phyloP scores from a whole-genome alignment of 768 basidiomycete genomes.

The Pulveroboletus ravenelii region DNA sequence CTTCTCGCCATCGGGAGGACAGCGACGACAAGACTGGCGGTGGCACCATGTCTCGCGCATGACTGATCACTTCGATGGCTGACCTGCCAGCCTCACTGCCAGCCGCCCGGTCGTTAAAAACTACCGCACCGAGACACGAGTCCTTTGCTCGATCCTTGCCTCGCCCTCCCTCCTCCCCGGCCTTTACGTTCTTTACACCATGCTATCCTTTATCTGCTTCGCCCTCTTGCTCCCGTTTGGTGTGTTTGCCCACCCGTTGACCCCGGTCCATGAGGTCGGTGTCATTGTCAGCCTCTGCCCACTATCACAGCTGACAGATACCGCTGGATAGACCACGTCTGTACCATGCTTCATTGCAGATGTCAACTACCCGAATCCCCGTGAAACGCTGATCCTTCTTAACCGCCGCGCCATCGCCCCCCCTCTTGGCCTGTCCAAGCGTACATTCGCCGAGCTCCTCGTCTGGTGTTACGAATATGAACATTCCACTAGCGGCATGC shows the following conservation, averaged over 20 bases:
- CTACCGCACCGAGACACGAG: neutral
- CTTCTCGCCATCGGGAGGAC: too few relatives aligned
- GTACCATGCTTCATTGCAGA: constrained; percentile 27
- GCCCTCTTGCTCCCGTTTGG: constrained; percentile 19
- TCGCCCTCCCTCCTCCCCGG: neutral
- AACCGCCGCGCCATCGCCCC: constrained; percentile 16
- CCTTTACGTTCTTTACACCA: constrained; percentile 13
- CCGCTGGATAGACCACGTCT: constrained; percentile 5
- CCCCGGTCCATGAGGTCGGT: constrained; percentile 7
- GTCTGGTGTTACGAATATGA: constrained; percentile 24
- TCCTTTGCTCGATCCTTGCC: neutral
- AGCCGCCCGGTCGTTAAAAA: constrained; percentile 11
- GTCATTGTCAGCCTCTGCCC: neutral
- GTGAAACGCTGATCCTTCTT: constrained; percentile 22
- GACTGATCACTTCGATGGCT: neutral
- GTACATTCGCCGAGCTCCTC: constrained; percentile 24
- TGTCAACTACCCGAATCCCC: constrained; percentile 21
- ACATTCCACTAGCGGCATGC: constrained; percentile 4
- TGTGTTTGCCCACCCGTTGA: constrained; percentile 18
- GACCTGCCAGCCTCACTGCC: constrained; percentile 8
- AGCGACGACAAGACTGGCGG: too few relatives aligned
- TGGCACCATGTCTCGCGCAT: neutral
- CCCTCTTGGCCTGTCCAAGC: constrained; percentile 21
- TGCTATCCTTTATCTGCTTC: constrained; percentile 19
- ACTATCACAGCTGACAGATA: neutral